These are phyloP conservation scores for Letharia lupina DNA, from an alignment of 495 filamentous ascomycete genomes.

Conservation along the genomic window DNA sequence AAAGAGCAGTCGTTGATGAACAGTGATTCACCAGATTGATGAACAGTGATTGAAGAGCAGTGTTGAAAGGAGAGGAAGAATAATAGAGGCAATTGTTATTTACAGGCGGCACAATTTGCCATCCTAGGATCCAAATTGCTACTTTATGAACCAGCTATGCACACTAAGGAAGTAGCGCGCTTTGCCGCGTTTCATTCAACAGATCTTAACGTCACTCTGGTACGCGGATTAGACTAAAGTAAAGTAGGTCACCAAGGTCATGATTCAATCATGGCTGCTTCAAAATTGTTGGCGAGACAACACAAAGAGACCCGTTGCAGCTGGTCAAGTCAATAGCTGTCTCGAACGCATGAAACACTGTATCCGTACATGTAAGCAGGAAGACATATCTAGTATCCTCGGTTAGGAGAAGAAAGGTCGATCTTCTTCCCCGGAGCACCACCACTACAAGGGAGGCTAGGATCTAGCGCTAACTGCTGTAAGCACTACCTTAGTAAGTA, in stretches of 20 bases:
- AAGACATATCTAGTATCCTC: too few species aligned
- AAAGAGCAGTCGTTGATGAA: not conserved
- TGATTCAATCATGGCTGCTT: too few species aligned
- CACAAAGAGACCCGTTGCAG: too few species aligned
- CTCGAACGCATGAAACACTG: not conserved
- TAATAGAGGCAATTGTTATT: not conserved
- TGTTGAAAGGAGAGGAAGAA: not conserved
- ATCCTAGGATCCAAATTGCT: not conserved
- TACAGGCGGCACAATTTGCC: not conserved
- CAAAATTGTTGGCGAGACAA: too few species aligned
- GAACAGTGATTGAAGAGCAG: not conserved
- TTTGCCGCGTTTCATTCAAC: slow-evolving; percentile 9
- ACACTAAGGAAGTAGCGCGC: not conserved
- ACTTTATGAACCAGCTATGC: not conserved
- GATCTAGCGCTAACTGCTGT: slow-evolving; percentile 1
- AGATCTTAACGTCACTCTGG: slow-evolving; percentile 5
- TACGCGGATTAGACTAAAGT: too few species aligned
- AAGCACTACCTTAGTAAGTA: not conserved
- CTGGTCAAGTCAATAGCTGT: not conserved
- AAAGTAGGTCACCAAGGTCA: too few species aligned
- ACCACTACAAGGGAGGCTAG: not conserved
- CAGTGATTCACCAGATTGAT: not conserved
- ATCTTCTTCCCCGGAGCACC: slow-evolving; percentile 4
- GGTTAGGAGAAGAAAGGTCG: not conserved
- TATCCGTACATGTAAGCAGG: too few species aligned